Evolutionary conservation across 2,329 filamentous ascomycete genomes (phyloP).

Genomic region (Trichothecium sympodiale): DNA sequence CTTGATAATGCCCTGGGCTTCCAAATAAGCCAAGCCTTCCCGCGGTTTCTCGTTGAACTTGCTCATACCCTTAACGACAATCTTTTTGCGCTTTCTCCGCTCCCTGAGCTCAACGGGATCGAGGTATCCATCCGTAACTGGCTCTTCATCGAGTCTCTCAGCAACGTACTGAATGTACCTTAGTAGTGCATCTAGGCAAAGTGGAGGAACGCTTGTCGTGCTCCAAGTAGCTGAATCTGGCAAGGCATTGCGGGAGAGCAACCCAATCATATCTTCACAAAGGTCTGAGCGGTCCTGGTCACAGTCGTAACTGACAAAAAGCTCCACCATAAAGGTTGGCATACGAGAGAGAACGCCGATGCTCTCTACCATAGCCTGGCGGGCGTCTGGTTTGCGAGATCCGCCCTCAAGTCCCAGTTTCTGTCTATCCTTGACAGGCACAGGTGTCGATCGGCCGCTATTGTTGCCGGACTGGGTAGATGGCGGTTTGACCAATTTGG

Average conservation of each 20-base stretch:
- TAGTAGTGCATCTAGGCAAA: slow-evolving; percentile 85
- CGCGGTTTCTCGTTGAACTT: slow-evolving; percentile 97
- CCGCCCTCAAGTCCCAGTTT: slow-evolving; percentile 89
- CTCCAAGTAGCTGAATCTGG: slow-evolving; percentile 98
- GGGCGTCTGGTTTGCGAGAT: slow-evolving; percentile 81
- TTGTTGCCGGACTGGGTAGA: slow-evolving; percentile 40
- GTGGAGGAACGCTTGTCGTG: slow-evolving; percentile 90
- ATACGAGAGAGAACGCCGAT: slow-evolving; percentile 86
- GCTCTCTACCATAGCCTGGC: slow-evolving; percentile 97
- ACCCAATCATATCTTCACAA: slow-evolving; percentile 89
- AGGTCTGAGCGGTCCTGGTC: slow-evolving; percentile 84
- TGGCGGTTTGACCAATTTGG: slow-evolving; percentile 70
- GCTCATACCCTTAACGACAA: slow-evolving; percentile 75
- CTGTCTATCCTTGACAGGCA: slow-evolving; percentile 84
- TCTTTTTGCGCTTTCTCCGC: slow-evolving; percentile 69
- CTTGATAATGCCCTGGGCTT: slow-evolving; percentile 75
- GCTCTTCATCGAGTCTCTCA: slow-evolving; percentile 64
- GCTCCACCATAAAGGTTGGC: slow-evolving; percentile 85
- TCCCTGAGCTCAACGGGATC: slow-evolving; percentile 54
- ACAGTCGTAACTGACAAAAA: slow-evolving; percentile 98
- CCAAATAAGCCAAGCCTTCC: slow-evolving; percentile 74
- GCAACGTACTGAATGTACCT: slow-evolving; percentile 88
- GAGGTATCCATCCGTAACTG: slow-evolving; percentile 53
- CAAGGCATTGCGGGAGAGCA: slow-evolving; percentile 86
- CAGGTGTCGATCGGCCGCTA: slow-evolving; percentile 80